Evolutionary conservation across 1,284 basidiomycete species (phyloP), one percentile per base, ranked within the genome.

Genomic region (Ceratobasidium sp.): DNA sequence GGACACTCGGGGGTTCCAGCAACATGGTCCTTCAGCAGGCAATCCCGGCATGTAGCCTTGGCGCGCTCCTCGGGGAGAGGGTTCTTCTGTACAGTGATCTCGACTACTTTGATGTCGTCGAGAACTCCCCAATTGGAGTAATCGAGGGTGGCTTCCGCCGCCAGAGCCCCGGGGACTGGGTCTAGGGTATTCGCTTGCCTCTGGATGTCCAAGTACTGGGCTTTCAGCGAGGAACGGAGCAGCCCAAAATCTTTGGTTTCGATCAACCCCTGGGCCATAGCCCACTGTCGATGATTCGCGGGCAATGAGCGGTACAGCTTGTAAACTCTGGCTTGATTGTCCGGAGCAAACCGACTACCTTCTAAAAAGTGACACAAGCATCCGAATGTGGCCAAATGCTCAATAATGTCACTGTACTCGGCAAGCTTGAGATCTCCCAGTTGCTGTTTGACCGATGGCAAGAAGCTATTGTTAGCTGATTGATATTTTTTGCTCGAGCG

Each of bases 281-380:
- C 25, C 45, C 43, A 64, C n/a, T 17, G 34, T 2, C 38, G 12
- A 17, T 25, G 52, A 20, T 47, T 64, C 13, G 45, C 1, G 1
- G 58, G 58, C 0, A 64, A 22, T 3, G 45, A 64, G 3, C 60
- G 20, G 15, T 35, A 64, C 5, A 64, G 60, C 7, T 38, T 40
- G 0, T 27, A 27, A 8, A 49, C 40, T 10, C 47, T 22, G 1
- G 7, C 31, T 2, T 12, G 4, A 25, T 64, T 47, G 35, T 52
- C 34, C 7, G 52, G 20, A 3, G 4, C 34, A 7, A 64, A 64
- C 1, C 27, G 20, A 5, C 34, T 38, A 1, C 60, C 49, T 13
- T 64, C 47, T 15, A 64, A 27, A 0, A 10, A 22, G 1, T 34
- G 12, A 7, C 47, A 32, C 0, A 64, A n/a, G 8, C 34, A 22